A percentile compares a stretch with the other conserved stretches of the same genome.
Evolutionary conservation across 352 stramenopile species (phyloP).

Genomic region (Pythium folliculosum): DNA sequence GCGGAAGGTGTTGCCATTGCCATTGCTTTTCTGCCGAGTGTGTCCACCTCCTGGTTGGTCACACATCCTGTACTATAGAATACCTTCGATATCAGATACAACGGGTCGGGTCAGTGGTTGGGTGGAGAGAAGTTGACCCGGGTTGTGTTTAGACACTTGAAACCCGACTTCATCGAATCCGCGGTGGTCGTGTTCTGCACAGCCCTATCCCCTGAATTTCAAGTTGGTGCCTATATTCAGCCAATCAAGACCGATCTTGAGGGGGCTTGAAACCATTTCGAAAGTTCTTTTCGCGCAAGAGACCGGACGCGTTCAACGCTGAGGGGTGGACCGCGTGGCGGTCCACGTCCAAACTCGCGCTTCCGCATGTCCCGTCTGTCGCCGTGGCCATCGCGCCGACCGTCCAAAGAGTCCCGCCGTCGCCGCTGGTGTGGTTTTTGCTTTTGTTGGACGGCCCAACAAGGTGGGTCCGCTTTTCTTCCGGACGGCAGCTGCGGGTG

Average conservation of each 20-base stretch:
- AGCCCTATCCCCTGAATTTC: neutral
- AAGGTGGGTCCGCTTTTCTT: conserved; percentile 17
- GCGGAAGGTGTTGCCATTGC: conserved; percentile 13
- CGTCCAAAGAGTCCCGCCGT: neutral
- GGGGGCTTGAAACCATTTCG: conserved; percentile 18
- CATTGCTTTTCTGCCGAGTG: conserved; percentile 11
- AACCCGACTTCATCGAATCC: neutral
- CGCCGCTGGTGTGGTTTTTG: neutral
- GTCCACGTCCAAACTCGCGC: neutral
- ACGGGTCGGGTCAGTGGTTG: conserved; percentile 4
- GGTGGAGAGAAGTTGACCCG: neutral
- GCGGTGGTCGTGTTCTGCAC: neutral
- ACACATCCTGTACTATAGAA: neutral
- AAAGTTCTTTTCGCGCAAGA: conserved; percentile 37
- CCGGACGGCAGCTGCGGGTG: conserved; percentile 3
- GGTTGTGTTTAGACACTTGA: neutral
- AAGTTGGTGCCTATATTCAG: neutral
- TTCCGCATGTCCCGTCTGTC: neutral
- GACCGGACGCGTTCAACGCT: neutral
- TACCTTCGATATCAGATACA: conserved; percentile 1
- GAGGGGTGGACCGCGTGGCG: neutral
- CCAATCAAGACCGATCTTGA: conserved; percentile 4
- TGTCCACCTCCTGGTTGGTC: conserved; percentile 11
- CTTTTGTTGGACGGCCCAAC: neutral
- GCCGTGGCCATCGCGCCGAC: neutral